A percentile compares a stretch with the other conserved stretches of the same genome.
Conservation (phyloP, 768 basidiomycete genomes). For the Pulveroboletus ravenelii region DNA sequence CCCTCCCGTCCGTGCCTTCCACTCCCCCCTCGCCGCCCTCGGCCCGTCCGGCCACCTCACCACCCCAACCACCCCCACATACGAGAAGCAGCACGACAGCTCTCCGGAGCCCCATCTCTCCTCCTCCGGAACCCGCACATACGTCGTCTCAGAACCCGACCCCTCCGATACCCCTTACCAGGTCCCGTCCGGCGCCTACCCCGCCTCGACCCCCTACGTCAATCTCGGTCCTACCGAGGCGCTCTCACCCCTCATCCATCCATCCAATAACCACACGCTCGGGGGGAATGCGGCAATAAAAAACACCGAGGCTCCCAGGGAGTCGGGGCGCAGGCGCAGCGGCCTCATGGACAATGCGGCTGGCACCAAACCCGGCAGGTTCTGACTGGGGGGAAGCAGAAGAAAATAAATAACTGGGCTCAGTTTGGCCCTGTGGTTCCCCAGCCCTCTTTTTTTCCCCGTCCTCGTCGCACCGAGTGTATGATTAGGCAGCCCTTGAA, state of each 20-base stretch:
- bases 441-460: neutral
- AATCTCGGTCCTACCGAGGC: constrained; percentile 37
- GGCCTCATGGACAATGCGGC: constrained; percentile 38
- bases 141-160: constrained; percentile 74
- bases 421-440: no score
- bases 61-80: constrained; percentile 32
- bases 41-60: constrained; percentile 35
- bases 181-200: constrained; percentile 70
- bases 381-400: constrained; percentile 45
- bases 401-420: constrained; percentile 34
- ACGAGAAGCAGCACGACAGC: constrained; percentile 60
- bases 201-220: constrained; percentile 44
- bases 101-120: constrained; percentile 45
- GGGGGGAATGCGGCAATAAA: constrained; percentile 47
- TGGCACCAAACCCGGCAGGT: constrained; percentile 36
- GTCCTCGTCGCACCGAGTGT: constrained; percentile 16
- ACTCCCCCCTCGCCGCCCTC: constrained; percentile 59
- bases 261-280: constrained; percentile 37
- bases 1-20: constrained; percentile 46
- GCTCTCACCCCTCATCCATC: constrained; percentile 37
- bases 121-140: constrained; percentile 50
- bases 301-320: constrained; percentile 39
- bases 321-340: constrained; percentile 39
- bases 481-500: constrained; percentile 20
- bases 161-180: constrained; percentile 54